Evolutionary conservation across 345 rosid species (phyloP).

Genomic region (Cardamine resedifolia): DNA sequence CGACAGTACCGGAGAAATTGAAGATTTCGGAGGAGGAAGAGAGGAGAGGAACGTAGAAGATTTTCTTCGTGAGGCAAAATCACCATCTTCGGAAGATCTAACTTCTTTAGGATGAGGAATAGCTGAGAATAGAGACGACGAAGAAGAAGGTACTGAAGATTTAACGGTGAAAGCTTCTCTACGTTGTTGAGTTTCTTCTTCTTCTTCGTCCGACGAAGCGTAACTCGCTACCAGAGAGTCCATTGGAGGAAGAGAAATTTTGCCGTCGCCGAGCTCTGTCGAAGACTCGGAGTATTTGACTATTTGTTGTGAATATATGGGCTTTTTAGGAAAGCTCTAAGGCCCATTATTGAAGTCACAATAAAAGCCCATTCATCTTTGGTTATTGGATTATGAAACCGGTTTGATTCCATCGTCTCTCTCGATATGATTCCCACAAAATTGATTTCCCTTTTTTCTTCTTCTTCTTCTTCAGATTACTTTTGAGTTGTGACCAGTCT

Average conservation of each 20-base stretch:
- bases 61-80: slow-evolving; percentile 9
- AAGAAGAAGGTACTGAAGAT: slow-evolving; percentile 9
- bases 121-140: slow-evolving; percentile 39
- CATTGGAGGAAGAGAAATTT: slow-evolving; percentile 41
- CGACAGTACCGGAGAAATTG: slow-evolving; percentile 7
- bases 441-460: neutral
- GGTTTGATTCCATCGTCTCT: neutral
- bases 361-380: neutral
- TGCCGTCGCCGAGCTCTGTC: slow-evolving; percentile 1
- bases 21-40: slow-evolving; percentile 54
- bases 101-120: slow-evolving; percentile 50
- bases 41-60: slow-evolving; percentile 47
- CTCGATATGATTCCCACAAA: neutral
- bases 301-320: neutral
- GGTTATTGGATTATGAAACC: neutral
- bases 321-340: neutral
- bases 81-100: slow-evolving; percentile 30
- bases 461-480: slow-evolving; percentile 16
- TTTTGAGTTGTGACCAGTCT: slow-evolving; percentile 9
- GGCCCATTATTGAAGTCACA: slow-evolving; percentile 7
- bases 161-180: slow-evolving; percentile 22
- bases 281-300: neutral
- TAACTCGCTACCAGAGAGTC: slow-evolving; percentile 78
- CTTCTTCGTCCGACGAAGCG: slow-evolving; percentile 87
- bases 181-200: slow-evolving; percentile 34